Percentiles rank a stretch among this genome's conserved stretches.
Evolutionary conservation across 768 basidiomycete genomes (phyloP).

Genomic region (Strobilomyces dryophilus): DNA sequence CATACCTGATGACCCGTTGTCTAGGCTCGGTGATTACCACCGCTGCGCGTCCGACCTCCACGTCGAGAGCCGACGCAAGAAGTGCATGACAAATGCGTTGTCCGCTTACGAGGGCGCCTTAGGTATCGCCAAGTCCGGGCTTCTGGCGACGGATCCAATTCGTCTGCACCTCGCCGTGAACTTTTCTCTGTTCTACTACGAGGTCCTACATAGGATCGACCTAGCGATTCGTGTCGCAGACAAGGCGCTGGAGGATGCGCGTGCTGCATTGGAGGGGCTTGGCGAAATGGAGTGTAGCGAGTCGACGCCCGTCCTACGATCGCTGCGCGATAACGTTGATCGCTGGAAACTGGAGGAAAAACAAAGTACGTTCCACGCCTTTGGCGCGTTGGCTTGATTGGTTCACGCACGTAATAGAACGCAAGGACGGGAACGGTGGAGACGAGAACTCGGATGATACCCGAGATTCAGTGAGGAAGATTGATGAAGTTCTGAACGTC

Average conservation of each 20-base stretch:
- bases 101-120: too few relatives aligned
- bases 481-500: too few relatives aligned
- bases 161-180: neutral
- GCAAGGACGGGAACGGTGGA: too few relatives aligned
- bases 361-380: neutral
- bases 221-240: neutral
- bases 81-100: too few relatives aligned
- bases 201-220: neutral
- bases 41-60: neutral
- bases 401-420: too few relatives aligned
- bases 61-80: neutral
- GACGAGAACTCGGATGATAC: too few relatives aligned
- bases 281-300: neutral
- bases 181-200: neutral
- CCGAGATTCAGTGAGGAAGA: too few relatives aligned
- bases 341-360: neutral
- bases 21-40: neutral
- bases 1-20: neutral
- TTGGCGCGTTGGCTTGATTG: too few relatives aligned
- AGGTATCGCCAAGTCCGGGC: too few relatives aligned
- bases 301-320: neutral
- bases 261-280: neutral
- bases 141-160: too few relatives aligned
- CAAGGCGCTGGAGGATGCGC: too few relatives aligned
- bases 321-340: neutral